Evolutionary conservation across 805 yeast species (phyloP).

Genomic region (Monosporozyma yasuniensis): DNA sequence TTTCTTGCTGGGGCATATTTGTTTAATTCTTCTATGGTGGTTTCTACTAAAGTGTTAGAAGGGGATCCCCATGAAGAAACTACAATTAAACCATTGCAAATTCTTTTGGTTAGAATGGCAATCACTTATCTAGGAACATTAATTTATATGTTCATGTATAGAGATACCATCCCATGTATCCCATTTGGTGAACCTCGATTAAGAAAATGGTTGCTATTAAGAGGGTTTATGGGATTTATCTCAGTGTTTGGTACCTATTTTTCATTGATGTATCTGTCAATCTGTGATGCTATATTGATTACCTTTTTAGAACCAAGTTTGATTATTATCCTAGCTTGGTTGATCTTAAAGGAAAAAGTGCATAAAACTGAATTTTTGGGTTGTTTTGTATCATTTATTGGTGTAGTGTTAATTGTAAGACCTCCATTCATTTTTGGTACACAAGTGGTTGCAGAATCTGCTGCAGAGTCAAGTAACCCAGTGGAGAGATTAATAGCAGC

Average conservation of each 20-base stretch:
- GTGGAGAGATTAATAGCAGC: conserved; percentile 52
- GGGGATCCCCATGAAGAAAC: conserved; percentile 36
- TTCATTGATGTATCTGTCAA: conserved; percentile 60
- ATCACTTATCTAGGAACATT: conserved; percentile 57
- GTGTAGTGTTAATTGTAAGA: conserved; percentile 73
- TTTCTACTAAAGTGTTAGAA: conserved; percentile 65
- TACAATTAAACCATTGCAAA: conserved; percentile 74
- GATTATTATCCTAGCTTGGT: conserved; percentile 65
- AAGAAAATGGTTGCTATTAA: conserved; percentile 42
- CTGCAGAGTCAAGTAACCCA: conserved; percentile 32
- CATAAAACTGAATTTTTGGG: conserved; percentile 62
- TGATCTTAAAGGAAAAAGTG: conserved; percentile 56
- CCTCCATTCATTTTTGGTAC: conserved; percentile 63
- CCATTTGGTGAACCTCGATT: conserved; percentile 62
- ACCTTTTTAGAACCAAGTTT: conserved; percentile 71
- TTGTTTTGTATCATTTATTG: conserved; percentile 56
- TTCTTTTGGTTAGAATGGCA: conserved; percentile 66
- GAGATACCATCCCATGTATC: conserved; percentile 40
- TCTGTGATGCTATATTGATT: conserved; percentile 75
- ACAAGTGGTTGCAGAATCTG: not conserved
- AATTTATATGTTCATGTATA: conserved; percentile 42
- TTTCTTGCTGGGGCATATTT: conserved; percentile 55
- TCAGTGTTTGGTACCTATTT: conserved; percentile 77
- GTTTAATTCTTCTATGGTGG: conserved; percentile 69
- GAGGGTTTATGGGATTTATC: conserved; percentile 69